These are phyloP conservation scores for Ramichloridium luteum DNA, from an alignment of 2,329 filamentous ascomycete species.

Conservation along the genomic window DNA sequence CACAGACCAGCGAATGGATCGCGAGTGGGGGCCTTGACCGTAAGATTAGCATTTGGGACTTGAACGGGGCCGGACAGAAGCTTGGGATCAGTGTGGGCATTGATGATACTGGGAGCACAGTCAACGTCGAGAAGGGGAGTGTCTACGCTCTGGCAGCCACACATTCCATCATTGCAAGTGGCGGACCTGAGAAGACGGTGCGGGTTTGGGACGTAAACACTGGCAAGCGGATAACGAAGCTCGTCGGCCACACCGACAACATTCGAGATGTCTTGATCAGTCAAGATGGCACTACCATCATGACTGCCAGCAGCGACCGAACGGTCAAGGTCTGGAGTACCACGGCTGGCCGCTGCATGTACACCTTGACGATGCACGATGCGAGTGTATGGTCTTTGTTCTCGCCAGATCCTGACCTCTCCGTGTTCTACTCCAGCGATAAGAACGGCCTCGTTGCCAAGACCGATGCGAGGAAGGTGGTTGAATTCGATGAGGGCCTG, in stretches of 20 bases:
- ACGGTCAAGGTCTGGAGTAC: slow-evolving; percentile 98
- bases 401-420: slow-evolving; percentile 73
- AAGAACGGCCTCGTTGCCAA: slow-evolving; percentile 89
- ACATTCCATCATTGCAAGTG: slow-evolving; percentile 72
- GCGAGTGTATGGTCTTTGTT: slow-evolving; percentile 95
- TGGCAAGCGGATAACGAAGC: slow-evolving; percentile 85
- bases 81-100: slow-evolving; percentile 76
- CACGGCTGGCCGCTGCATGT: slow-evolving; percentile 88
- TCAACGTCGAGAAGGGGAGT: slow-evolving; percentile 71
- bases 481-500: slow-evolving; percentile 74
- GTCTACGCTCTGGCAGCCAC: slow-evolving; percentile 81
- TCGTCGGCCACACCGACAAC: slow-evolving; percentile 92
- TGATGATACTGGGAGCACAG: slow-evolving; percentile 61
- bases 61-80: slow-evolving; percentile 74
- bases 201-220: slow-evolving; percentile 83
- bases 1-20: slow-evolving; percentile 64
- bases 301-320: slow-evolving; percentile 91
- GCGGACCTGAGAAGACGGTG: slow-evolving; percentile 86
- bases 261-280: slow-evolving; percentile 84
- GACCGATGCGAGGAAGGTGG: slow-evolving; percentile 69
- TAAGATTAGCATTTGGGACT: slow-evolving; percentile 86
- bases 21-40: slow-evolving; percentile 88
- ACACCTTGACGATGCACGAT: slow-evolving; percentile 97
- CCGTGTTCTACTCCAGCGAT: slow-evolving; percentile 90
- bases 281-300: slow-evolving; percentile 74